phyloP scores from a whole-genome alignment of 768 basidiomycete genomes.

The Boletus rubroflammeus region DNA sequence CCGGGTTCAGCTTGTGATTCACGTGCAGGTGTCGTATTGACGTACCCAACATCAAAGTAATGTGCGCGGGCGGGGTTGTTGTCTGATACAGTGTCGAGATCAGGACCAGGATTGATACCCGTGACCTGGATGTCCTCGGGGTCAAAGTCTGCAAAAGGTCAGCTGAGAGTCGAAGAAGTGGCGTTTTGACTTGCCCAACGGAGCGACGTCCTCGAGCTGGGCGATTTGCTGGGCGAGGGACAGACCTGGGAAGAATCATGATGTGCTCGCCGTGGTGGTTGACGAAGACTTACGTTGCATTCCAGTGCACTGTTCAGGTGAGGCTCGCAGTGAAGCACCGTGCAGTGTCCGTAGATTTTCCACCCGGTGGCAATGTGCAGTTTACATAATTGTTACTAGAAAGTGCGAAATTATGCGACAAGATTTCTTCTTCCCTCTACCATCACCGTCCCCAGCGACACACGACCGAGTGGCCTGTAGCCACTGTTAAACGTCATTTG shows the following conservation, averaged over 20 bases:
- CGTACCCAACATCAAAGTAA: slow-evolving; percentile 81
- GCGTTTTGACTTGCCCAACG: slow-evolving; percentile 50
- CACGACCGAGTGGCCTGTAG: slow-evolving; percentile 27
- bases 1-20: slow-evolving; percentile 2
- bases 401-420: slow-evolving; percentile 11
- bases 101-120: slow-evolving; percentile 39
- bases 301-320: background rate
- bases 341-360: background rate
- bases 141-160: slow-evolving; percentile 55
- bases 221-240: slow-evolving; percentile 80
- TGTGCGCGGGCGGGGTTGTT: slow-evolving; percentile 56
- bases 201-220: slow-evolving; percentile 68
- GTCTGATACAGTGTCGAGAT: slow-evolving; percentile 30
- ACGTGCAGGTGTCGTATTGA: slow-evolving; percentile 21
- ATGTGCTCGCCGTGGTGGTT: background rate
- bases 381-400: slow-evolving; percentile 34
- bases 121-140: slow-evolving; percentile 59
- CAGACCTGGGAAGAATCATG: slow-evolving; percentile 34
- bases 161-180: slow-evolving; percentile 3
- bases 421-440: slow-evolving; percentile 23
- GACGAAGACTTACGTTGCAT: slow-evolving; percentile 29
- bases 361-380: slow-evolving; percentile 3
- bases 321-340: background rate
- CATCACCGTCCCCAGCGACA: slow-evolving; percentile 34
- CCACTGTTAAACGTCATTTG: slow-evolving; percentile 20